Conservation (phyloP, 1,284 basidiomycete species). For the Fomitopsis schrenkii region DNA sequence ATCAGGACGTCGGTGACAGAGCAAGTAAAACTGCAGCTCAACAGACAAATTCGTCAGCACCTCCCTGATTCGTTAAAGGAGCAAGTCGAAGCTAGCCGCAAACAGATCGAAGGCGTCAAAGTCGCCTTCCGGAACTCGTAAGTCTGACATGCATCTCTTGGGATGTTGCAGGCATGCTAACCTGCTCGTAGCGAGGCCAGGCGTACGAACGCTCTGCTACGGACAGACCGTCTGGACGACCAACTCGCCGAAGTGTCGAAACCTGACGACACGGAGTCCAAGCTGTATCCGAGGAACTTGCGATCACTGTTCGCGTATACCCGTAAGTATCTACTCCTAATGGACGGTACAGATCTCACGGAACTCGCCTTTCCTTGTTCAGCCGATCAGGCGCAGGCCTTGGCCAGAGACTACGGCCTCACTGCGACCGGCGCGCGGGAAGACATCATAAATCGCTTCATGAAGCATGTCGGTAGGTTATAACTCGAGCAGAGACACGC, state of each 20-base stretch:
- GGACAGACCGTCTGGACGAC: conserved; percentile 40
- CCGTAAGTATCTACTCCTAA: conserved; percentile 29
- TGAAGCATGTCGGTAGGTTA: conserved; percentile 47
- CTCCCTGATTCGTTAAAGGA: conserved; percentile 42
- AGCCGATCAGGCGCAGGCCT: conserved; percentile 29
- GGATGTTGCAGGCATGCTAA: not conserved
- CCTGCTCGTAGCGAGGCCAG: conserved; percentile 39
- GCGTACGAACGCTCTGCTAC: conserved; percentile 39
- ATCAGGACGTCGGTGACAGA: conserved; percentile 34
- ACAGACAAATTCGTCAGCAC: conserved; percentile 40
- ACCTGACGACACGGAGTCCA: conserved; percentile 42
- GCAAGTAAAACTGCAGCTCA: conserved; percentile 43
- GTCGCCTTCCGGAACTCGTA: conserved; percentile 49
- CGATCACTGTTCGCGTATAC: conserved; percentile 47
- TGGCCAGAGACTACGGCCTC: conserved; percentile 47
- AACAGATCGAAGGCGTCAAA: conserved; percentile 37
- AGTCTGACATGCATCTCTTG: conserved; percentile 18
- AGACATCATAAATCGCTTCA: conserved; percentile 48
- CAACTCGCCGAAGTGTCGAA: conserved; percentile 41
- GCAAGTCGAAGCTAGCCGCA: conserved; percentile 40
- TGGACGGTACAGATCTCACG: too few species aligned
- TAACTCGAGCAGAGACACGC: not conserved
- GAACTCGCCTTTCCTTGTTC: conserved; percentile 21
- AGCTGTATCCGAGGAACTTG: conserved; percentile 44
- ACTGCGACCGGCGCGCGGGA: conserved; percentile 34